Evolutionary conservation across 208 protist species (phyloP), one percentile per base, ranked within the genome.

Genomic region (Leishmania tarentolae): DNA sequence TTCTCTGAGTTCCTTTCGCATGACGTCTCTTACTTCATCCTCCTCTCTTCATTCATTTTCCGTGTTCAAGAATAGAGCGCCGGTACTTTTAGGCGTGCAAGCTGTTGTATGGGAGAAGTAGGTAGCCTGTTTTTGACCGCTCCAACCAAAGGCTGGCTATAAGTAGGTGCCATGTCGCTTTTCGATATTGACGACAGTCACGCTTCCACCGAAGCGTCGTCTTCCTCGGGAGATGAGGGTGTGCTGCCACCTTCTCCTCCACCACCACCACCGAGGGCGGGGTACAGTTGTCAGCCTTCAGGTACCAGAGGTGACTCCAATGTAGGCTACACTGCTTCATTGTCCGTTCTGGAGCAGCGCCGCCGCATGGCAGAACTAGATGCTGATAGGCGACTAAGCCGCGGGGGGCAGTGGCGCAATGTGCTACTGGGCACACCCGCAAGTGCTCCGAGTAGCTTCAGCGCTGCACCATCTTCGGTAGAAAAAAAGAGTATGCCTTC

Each of bases 181-280:
- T 88, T 88, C 24, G 85, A 88, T 66, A 13, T 80, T 0, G 85
- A 88, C 50, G 61, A 44, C 68, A 77, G 80, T 57, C 7, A 13
- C 11, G 79, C 70, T 6, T 73, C 78, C 31, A 83, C 66, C 1
- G 13, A 56, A 17, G 42, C 76, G 8, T 40, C 71, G 6, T 77
- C 81, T 0, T 77, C 61, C n/a, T 71, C 76, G n/a, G 71, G 78
- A 17, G 79, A 81, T 13, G 85, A 79, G 28, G 75, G 52, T 24
- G 57, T 52, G 50, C 42, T 82, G 77, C 75, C 78, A 0, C 37
- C 24, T 3, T 57, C 46, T 2, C 72, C 75, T 8, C 81, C 75
- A 21, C 81, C 76, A 5, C 78, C 79, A 4, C 74, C 76, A 5
- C 72, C 71, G 9, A 31, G 37, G 28, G 44, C 35, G 47, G 5